Conservation (phyloP, 768 basidiomycete genomes). For the Tricholomella constricta region DNA sequence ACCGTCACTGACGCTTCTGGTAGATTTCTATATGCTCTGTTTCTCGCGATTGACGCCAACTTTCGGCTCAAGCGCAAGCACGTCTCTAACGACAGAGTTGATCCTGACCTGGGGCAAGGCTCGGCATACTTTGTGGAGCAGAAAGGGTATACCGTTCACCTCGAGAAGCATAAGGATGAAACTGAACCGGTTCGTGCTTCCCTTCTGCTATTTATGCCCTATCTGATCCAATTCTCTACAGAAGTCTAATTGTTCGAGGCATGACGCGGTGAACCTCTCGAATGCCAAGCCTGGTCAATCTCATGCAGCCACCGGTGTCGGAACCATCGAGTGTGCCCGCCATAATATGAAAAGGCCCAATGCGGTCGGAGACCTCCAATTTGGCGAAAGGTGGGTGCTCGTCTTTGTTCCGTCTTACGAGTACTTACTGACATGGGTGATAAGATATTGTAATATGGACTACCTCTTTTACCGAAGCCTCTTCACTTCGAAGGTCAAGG, state of each 20-base stretch:
- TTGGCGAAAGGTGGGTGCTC: conserved; percentile 31
- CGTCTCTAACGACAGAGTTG: neutral
- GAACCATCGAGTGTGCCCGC: too few species aligned
- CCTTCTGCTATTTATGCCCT: neutral
- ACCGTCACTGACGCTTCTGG: neutral
- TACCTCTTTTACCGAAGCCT: conserved; percentile 19
- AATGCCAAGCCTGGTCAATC: conserved; percentile 18
- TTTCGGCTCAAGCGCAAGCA: conserved; percentile 12
- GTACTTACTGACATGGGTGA: neutral
- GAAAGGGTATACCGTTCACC: conserved; percentile 21
- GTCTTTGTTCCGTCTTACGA: neutral
- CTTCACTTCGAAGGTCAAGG: neutral
- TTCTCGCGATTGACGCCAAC: too few species aligned
- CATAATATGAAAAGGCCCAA: conserved; percentile 28
- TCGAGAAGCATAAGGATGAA: conserved; percentile 19
- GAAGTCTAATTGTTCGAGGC: neutral
- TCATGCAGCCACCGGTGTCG: conserved; percentile 27
- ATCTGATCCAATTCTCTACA: neutral
- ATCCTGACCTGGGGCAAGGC: conserved; percentile 10
- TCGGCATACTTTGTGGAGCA: conserved; percentile 17
- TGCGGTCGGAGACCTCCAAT: conserved; percentile 30
- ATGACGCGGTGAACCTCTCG: neutral
- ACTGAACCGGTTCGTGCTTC: conserved; percentile 19
- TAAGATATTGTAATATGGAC: conserved; percentile 31
- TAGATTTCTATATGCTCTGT: conserved; percentile 26